Conservation (phyloP, 2,329 filamentous ascomycete genomes). For the Fusarium paranaense region DNA sequence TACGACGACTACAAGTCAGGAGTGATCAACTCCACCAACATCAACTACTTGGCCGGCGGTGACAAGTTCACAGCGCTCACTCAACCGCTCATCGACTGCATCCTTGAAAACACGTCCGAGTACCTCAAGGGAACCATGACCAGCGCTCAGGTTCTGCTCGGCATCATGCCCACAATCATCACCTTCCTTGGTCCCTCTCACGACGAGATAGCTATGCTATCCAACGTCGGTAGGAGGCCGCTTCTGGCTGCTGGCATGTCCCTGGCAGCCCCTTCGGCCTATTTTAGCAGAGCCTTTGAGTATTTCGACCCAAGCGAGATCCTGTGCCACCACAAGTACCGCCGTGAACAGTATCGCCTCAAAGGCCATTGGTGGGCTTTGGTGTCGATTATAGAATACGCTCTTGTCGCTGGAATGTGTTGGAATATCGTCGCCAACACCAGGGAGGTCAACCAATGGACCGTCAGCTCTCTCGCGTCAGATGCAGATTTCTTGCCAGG, state of each 20-base stretch:
- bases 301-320: slow-evolving; percentile 9
- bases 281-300: slow-evolving; percentile 15
- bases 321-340: background rate
- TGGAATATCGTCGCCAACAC: slow-evolving; percentile 5
- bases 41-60: slow-evolving; percentile 6
- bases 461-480: slow-evolving; percentile 4
- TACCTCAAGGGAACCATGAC: slow-evolving; percentile 14
- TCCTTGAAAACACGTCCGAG: slow-evolving; percentile 1
- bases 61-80: slow-evolving; percentile 5
- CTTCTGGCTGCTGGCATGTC: slow-evolving; percentile 4
- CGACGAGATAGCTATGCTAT: slow-evolving; percentile 5
- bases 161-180: slow-evolving; percentile 15
- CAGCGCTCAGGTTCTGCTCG: slow-evolving; percentile 6
- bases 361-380: background rate
- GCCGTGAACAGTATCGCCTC: background rate
- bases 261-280: slow-evolving; percentile 7
- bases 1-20: slow-evolving; percentile 3
- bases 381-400: slow-evolving; percentile 1
- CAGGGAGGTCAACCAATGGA: background rate
- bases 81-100: slow-evolving; percentile 16
- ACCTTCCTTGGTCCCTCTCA: slow-evolving; percentile 7
- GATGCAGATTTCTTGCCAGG: slow-evolving; percentile 4
- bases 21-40: background rate
- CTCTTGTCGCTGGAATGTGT: background rate
- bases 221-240: slow-evolving; percentile 5